Conservation (phyloP, 139 green algal genomes). For the Astrephomene gubernaculifera region DNA sequence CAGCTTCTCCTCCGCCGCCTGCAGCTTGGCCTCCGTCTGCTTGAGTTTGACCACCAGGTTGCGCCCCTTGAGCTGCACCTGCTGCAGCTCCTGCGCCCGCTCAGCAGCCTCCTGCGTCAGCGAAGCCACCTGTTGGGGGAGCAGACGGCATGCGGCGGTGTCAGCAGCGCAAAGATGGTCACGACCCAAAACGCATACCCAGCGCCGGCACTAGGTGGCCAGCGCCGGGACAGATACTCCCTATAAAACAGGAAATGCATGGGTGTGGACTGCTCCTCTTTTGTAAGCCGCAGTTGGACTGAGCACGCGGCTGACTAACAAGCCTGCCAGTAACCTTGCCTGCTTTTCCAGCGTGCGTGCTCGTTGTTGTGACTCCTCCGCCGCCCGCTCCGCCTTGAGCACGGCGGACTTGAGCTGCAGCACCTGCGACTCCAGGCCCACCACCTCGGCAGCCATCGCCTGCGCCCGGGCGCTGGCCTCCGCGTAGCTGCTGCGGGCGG, state of each 20-base stretch:
- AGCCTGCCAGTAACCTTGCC: slow-evolving; percentile 17
- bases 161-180: too few species aligned
- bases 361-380: slow-evolving; percentile 1
- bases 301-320: too few species aligned
- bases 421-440: slow-evolving; percentile 49
- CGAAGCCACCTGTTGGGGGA: slow-evolving; percentile 7
- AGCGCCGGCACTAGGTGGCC: too few species aligned
- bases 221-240: too few species aligned
- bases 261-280: too few species aligned
- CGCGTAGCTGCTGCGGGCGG: slow-evolving; percentile 5
- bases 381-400: slow-evolving; percentile 41
- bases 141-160: too few species aligned
- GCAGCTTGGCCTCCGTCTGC: slow-evolving; percentile 49
- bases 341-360: slow-evolving; percentile 32
- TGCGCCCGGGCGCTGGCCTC: slow-evolving; percentile 41
- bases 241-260: too few species aligned
- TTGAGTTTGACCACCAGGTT: slow-evolving; percentile 52
- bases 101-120: not conserved
- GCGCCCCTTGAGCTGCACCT: slow-evolving; percentile 48
- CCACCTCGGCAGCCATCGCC: slow-evolving; percentile 50
- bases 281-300: too few species aligned
- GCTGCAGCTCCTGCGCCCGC: slow-evolving; percentile 30
- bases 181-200: too few species aligned
- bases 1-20: slow-evolving; percentile 32
- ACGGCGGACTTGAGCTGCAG: slow-evolving; percentile 41